These are phyloP conservation scores for Apiotrichum mycotoxinovorans DNA, from an alignment of 1,284 basidiomycete genomes.

Conservation along the genomic window DNA sequence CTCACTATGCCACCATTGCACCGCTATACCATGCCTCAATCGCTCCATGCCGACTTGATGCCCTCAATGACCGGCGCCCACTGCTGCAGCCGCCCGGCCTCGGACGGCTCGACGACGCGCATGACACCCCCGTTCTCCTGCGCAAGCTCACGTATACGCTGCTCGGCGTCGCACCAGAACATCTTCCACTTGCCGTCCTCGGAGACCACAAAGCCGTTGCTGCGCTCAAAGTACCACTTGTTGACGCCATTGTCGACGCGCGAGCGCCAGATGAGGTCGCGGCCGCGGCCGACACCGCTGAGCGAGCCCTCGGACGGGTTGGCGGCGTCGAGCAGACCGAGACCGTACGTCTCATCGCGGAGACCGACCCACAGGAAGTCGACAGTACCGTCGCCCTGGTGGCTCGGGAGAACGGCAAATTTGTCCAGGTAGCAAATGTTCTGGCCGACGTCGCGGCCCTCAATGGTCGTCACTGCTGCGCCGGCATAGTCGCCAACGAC, in stretches of 20 bases:
- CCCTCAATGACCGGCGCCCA: constrained; percentile 73
- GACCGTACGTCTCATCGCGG: constrained; percentile 96
- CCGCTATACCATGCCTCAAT: constrained; percentile 1
- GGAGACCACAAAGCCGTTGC: constrained; percentile 71
- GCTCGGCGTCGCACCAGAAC: constrained; percentile 98
- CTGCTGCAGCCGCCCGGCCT: constrained; percentile 65
- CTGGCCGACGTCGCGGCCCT: constrained; percentile 49
- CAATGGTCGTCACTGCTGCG: constrained; percentile 89
- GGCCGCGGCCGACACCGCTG: constrained; percentile 80
- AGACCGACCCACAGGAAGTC: constrained; percentile 99
- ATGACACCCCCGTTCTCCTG: constrained; percentile 48
- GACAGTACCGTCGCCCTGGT: constrained; percentile 97
- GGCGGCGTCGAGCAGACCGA: constrained; percentile 86
- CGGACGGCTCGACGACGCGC: constrained; percentile 77
- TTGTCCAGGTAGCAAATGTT: constrained; percentile 93
- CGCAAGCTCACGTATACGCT: constrained; percentile 40
- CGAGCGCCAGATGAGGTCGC: constrained; percentile 93
- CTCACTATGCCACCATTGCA: neutral
- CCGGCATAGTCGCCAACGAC: constrained; percentile 95
- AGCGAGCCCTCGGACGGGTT: constrained; percentile 90
- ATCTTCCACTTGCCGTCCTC: constrained; percentile 70
- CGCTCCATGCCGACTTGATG: constrained; percentile 76
- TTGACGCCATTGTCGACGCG: constrained; percentile 92
- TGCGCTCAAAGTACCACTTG: constrained; percentile 98
- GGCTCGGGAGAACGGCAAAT: constrained; percentile 88